Evolutionary conservation across 805 yeast species (phyloP).

Genomic region (Saccharomycopsis oosterbeekiorum): DNA sequence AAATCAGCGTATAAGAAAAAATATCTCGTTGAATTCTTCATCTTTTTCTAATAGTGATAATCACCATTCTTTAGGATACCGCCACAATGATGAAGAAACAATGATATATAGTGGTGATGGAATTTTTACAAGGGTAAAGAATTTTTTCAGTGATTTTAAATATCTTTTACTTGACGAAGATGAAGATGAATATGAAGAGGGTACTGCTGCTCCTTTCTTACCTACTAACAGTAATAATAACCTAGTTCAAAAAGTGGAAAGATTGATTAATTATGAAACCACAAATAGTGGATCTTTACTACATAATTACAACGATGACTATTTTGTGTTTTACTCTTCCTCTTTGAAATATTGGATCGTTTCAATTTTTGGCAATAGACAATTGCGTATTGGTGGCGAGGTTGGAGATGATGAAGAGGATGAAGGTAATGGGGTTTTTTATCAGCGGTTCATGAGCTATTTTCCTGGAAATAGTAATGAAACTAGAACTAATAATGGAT

Average conservation of each 20-base stretch:
- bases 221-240: not conserved
- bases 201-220: not conserved
- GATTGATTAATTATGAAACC: not conserved
- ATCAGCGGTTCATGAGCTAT: not conserved
- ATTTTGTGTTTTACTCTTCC: not conserved
- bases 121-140: not conserved
- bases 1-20: slow-evolving; percentile 20
- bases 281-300: not conserved
- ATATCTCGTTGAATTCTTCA: slow-evolving; percentile 23
- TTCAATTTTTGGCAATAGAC: not conserved
- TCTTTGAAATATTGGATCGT: not conserved
- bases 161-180: not conserved
- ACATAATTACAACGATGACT: not conserved
- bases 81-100: slow-evolving; percentile 28
- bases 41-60: slow-evolving; percentile 17
- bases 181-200: not conserved
- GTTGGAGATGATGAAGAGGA: not conserved
- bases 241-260: not conserved
- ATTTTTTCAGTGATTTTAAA: not conserved
- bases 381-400: not conserved
- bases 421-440: not conserved
- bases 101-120: slow-evolving; percentile 26
- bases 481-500: not conserved
- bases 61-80: not conserved
- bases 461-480: not conserved